Evolutionary conservation across 1,139 yeast species (phyloP).

Genomic region (Pichia sp.): DNA sequence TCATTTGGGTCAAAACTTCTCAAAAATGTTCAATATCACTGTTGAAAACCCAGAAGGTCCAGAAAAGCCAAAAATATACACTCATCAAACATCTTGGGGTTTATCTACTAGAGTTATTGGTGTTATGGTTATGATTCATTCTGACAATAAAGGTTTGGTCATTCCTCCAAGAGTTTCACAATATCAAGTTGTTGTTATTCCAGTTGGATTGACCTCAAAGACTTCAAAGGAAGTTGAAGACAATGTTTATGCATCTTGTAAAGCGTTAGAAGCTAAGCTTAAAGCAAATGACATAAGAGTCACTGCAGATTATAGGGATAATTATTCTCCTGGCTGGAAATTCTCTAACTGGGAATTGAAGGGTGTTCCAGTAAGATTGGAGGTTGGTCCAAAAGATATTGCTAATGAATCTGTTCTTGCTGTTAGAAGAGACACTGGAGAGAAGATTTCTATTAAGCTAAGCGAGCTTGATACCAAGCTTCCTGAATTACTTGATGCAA

Average conservation of each 20-base stretch:
- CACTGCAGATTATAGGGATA: constrained; percentile 81
- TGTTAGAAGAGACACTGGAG: constrained; percentile 88
- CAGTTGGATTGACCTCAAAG: constrained; percentile 91
- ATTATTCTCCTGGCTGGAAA: constrained; percentile 98
- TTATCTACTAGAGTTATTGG: constrained; percentile 97
- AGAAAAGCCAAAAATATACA: constrained; percentile 78
- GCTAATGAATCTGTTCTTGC: constrained; percentile 73
- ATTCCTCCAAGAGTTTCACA: constrained; percentile 97
- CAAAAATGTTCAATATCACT: constrained; percentile 92
- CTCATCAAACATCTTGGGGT: constrained; percentile 99
- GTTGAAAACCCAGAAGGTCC: constrained; percentile 93
- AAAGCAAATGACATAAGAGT: constrained; percentile 59
- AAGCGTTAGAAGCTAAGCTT: constrained; percentile 55
- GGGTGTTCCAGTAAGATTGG: constrained; percentile 91
- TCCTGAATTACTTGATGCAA: constrained; percentile 69
- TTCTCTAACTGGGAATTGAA: constrained; percentile 95
- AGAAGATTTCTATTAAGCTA: constrained; percentile 60
- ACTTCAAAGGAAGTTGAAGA: constrained; percentile 69
- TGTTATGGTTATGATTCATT: constrained; percentile 98
- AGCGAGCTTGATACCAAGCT: constrained; percentile 58
- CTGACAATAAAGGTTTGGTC: constrained; percentile 97
- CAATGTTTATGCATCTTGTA: constrained; percentile 63
- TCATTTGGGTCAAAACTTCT: constrained; percentile 95
- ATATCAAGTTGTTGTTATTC: constrained; percentile 83
- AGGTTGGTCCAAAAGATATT: constrained; percentile 93